Evolutionary conservation across 164 flowering plant genomes (phyloP).

Genomic region (Sextonia rubra): DNA sequence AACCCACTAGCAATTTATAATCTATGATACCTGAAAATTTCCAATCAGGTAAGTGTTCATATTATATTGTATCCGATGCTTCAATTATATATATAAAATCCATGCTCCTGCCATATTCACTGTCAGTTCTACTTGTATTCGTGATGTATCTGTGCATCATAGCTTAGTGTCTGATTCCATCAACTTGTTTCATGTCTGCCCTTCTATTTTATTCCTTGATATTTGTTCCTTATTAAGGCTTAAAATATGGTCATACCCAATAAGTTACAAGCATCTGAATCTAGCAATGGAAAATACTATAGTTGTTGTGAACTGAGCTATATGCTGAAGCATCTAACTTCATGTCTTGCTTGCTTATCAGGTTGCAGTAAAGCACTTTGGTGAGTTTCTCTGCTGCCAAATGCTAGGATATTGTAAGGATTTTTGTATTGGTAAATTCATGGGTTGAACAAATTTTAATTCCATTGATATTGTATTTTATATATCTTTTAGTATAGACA

Average conservation of each 20-base stretch:
- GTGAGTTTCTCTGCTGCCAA: slow-evolving; percentile 55
- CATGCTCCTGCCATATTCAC: neutral
- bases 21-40: neutral
- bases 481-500: too few relatives aligned
- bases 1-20: neutral
- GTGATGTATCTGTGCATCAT: neutral
- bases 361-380: slow-evolving; percentile 83
- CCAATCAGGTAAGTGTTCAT: neutral
- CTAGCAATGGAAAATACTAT: neutral
- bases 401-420: too few relatives aligned
- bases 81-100: neutral
- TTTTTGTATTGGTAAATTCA: too few relatives aligned
- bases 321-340: neutral
- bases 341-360: slow-evolving; percentile 19
- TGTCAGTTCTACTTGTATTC: neutral
- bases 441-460: too few relatives aligned
- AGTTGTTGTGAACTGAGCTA: too few relatives aligned
- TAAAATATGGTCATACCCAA: too few relatives aligned
- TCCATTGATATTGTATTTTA: too few relatives aligned
- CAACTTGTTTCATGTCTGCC: neutral
- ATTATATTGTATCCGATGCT: neutral
- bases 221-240: too few relatives aligned
- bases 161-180: neutral
- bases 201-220: neutral
- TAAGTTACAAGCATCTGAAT: neutral